A percentile compares a stretch with the other conserved stretches of the same genome.
These are phyloP conservation scores for Chalciporus sp. DNA, from an alignment of 1,284 basidiomycete species.

Conservation along the genomic window DNA sequence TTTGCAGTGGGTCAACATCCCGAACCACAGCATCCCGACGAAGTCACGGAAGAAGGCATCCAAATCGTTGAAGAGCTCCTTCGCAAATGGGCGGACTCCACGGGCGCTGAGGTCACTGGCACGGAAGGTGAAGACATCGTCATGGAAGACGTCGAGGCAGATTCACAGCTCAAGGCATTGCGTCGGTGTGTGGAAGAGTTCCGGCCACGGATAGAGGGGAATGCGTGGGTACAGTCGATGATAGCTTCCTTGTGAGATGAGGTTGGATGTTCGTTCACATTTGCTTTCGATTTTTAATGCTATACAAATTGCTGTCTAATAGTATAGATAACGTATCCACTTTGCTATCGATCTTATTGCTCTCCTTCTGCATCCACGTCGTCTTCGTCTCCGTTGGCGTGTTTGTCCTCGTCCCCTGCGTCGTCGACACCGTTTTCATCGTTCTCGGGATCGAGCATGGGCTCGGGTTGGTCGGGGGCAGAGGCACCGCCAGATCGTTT, in stretches of 20 bases:
- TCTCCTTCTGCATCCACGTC: constrained; percentile 14
- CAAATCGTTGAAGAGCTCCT: constrained; percentile 82
- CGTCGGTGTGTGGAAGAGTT: constrained; percentile 68
- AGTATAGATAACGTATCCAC: constrained; percentile 10
- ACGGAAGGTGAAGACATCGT: constrained; percentile 55
- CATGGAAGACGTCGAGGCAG: constrained; percentile 55
- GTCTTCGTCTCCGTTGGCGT: constrained; percentile 13
- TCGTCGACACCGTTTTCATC: background rate
- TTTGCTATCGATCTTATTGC: constrained; percentile 9
- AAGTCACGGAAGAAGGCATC: constrained; percentile 78
- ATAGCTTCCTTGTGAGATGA: constrained; percentile 46
- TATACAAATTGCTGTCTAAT: constrained; percentile 17
- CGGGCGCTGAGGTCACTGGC: constrained; percentile 19
- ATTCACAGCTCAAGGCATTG: constrained; percentile 68
- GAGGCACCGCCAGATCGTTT: constrained; percentile 22
- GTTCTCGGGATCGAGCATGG: background rate
- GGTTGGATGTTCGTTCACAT: background rate
- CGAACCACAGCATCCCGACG: constrained; percentile 54
- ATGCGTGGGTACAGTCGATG: constrained; percentile 71
- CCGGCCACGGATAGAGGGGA: constrained; percentile 62
- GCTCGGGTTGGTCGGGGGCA: constrained; percentile 6
- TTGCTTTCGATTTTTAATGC: constrained; percentile 2
- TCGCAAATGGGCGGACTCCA: constrained; percentile 62
- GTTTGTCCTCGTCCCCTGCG: background rate
- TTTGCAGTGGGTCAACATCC: constrained; percentile 60